Conservation (phyloP, 768 basidiomycete genomes). For the Mycena sanguinolenta region DNA sequence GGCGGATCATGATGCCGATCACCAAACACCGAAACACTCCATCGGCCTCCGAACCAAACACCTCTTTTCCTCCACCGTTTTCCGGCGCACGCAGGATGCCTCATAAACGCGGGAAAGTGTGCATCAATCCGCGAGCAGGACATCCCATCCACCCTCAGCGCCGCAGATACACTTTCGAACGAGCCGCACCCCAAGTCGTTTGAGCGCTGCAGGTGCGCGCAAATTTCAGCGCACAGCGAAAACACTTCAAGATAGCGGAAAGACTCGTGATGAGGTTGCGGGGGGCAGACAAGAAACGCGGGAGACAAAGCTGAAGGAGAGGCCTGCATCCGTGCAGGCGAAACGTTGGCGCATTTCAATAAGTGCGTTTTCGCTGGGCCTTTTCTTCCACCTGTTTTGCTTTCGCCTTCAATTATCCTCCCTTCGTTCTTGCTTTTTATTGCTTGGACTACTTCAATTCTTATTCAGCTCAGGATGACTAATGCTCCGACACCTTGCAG, state of each 20-base stretch:
- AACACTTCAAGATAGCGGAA: slow-evolving; percentile 37
- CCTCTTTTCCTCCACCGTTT: background rate
- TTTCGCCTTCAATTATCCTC: no score
- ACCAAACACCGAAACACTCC: background rate
- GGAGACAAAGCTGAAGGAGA: slow-evolving; percentile 29
- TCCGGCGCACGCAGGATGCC: no score
- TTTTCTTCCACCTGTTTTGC: background rate
- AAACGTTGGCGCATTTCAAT: slow-evolving; percentile 84
- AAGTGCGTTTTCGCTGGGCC: slow-evolving; percentile 61
- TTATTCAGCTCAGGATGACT: no score
- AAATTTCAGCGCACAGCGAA: slow-evolving; percentile 56
- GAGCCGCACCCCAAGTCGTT: slow-evolving; percentile 81
- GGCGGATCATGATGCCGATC: no score
- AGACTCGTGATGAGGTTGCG: slow-evolving; percentile 37
- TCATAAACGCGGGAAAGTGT: slow-evolving; percentile 73
- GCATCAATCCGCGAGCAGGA: slow-evolving; percentile 63
- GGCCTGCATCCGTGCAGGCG: slow-evolving; percentile 68
- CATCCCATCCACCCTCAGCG: slow-evolving; percentile 57
- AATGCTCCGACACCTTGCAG: no score
- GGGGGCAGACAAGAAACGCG: slow-evolving; percentile 37
- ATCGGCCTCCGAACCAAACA: slow-evolving; percentile 1
- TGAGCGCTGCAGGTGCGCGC: slow-evolving; percentile 67
- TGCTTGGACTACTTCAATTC: no score
- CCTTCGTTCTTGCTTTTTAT: no score
- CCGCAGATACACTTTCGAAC: slow-evolving; percentile 48